A percentile compares a stretch with the other conserved stretches of the same genome.
Evolutionary conservation across 257 asterid genomes (phyloP).

Genomic region (Primulina tabacum): DNA sequence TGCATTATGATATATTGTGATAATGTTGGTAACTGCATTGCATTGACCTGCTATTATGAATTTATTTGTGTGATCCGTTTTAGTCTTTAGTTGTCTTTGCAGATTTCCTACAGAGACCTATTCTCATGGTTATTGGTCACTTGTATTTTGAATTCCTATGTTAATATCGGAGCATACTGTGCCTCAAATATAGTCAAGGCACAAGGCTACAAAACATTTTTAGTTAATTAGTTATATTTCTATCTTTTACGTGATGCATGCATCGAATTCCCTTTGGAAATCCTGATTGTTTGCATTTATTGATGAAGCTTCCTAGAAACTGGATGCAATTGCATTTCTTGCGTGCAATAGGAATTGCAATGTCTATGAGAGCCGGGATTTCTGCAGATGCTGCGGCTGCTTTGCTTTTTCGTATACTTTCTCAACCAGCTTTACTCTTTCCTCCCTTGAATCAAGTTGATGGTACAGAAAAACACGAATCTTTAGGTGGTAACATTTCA

Average conservation of each 20-base stretch:
- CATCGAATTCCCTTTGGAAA: conserved; percentile 1
- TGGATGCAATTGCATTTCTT: conserved; percentile 99
- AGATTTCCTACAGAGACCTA: too few species aligned
- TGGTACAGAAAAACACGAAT: conserved; percentile 69
- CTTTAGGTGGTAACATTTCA: conserved; percentile 56
- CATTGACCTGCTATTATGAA: too few species aligned
- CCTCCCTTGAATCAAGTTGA: conserved; percentile 95
- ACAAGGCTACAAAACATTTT: too few species aligned
- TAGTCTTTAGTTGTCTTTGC: too few species aligned
- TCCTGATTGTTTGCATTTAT: conserved; percentile 31
- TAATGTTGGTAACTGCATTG: too few species aligned
- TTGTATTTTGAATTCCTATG: background rate
- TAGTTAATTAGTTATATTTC: too few species aligned
- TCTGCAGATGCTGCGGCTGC: conserved; percentile 99
- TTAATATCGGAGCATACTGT: background rate
- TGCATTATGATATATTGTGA: too few species aligned
- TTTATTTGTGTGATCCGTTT: too few species aligned
- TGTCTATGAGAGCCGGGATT: conserved; percentile 98
- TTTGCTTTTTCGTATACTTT: conserved; percentile 89
- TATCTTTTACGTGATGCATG: background rate
- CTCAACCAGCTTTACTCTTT: conserved; percentile 95
- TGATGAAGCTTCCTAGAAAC: conserved; percentile 86
- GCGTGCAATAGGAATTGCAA: conserved; percentile 95
- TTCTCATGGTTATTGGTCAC: background rate
- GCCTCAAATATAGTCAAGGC: background rate